Conservation (phyloP, 192 early-diverging fungal species). For the Jimgerdemannia flammicorona region DNA sequence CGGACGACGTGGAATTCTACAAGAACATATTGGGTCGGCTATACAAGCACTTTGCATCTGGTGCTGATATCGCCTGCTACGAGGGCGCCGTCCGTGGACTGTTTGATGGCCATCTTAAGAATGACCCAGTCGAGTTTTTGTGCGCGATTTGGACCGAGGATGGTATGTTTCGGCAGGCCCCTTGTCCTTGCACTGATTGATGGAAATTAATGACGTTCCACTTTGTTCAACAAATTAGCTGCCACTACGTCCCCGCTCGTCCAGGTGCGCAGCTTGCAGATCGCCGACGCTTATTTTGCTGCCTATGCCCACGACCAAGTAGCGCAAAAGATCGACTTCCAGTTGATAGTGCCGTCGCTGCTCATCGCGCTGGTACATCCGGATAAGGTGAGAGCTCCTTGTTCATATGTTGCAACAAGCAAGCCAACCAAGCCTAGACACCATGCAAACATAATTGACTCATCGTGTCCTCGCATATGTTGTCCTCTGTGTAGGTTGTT, state of each 20-base stretch:
- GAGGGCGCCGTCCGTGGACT: conserved; percentile 34
- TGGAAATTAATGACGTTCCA: no score
- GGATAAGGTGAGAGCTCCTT: conserved; percentile 7
- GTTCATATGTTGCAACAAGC: no score
- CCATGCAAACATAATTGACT: no score
- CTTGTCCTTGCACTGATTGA: conserved; percentile 14
- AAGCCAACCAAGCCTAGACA: no score
- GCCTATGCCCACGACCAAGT: conserved; percentile 11
- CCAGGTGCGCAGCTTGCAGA: conserved; percentile 50
- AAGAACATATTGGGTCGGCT: conserved; percentile 10
- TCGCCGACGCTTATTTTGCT: conserved; percentile 46
- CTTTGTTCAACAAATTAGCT: not conserved
- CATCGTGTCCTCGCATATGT: no score
- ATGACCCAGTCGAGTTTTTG: conserved; percentile 37
- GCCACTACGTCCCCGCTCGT: conserved; percentile 13
- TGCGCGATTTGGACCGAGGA: conserved; percentile 35
- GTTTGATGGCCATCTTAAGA: conserved; percentile 30
- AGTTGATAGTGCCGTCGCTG: conserved; percentile 66
- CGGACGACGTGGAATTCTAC: conserved; percentile 7
- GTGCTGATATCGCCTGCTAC: conserved; percentile 26
- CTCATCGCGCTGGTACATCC: conserved; percentile 60
- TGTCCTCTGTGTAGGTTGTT: conserved; percentile 25
- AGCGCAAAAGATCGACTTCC: conserved; percentile 47
- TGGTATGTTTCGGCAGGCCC: conserved; percentile 7
- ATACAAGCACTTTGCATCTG: conserved; percentile 36